A percentile compares a stretch with the other conserved stretches of the same genome.
phyloP scores from a whole-genome alignment of 2,329 filamentous ascomycete species.

The Colletotrichum chlorophyti region DNA sequence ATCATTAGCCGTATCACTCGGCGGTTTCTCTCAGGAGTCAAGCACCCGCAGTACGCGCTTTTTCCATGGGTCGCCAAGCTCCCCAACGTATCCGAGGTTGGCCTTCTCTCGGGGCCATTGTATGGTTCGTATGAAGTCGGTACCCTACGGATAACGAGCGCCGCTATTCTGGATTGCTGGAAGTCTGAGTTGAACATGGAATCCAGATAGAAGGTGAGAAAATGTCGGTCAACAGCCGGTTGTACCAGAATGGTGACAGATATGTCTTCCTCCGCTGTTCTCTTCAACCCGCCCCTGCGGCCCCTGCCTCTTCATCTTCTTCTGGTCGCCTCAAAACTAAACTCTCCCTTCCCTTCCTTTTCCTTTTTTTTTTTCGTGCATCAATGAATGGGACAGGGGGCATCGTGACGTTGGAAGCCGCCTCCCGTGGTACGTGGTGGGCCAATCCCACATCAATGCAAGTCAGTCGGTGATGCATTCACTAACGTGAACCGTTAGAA shows the following conservation, averaged over 20 bases:
- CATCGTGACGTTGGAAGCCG: constrained; percentile 1
- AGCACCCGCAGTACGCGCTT: constrained; percentile 6
- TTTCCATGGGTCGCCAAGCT: not conserved
- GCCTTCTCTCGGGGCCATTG: too few relatives aligned
- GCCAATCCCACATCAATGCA: not conserved
- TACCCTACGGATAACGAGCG: not conserved
- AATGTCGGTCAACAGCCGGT: too few relatives aligned
- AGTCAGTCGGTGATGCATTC: not conserved
- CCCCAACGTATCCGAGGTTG: too few relatives aligned
- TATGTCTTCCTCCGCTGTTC: not conserved
- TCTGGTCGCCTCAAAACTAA: too few relatives aligned
- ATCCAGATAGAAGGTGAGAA: too few relatives aligned
- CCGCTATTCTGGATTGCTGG: too few relatives aligned
- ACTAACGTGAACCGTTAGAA: not conserved
- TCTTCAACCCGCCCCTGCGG: too few relatives aligned
- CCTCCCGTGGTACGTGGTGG: too few relatives aligned
- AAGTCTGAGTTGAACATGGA: too few relatives aligned
- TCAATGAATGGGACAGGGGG: not conserved
- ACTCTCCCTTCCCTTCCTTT: not conserved
- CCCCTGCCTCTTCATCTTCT: too few relatives aligned
- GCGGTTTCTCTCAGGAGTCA: not conserved
- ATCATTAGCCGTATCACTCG: not conserved
- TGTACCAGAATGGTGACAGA: too few relatives aligned
- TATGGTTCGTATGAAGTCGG: too few relatives aligned
- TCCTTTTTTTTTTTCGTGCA: not conserved